Evolutionary conservation across 23 red algal genomes (phyloP).

Genomic region (Gracilariopsis chorda): DNA sequence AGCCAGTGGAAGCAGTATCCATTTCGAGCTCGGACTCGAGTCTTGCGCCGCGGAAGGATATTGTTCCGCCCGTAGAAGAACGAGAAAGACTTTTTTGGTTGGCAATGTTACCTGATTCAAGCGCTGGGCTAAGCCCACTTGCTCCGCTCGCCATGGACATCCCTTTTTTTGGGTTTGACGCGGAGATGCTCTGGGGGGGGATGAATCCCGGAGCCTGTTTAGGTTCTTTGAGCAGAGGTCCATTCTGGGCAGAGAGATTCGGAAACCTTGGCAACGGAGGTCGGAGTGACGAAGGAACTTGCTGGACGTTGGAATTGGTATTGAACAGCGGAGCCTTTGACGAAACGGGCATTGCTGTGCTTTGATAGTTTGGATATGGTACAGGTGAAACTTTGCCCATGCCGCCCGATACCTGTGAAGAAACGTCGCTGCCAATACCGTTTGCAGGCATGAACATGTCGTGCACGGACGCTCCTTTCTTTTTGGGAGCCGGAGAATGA

Average conservation of each 20-base stretch:
- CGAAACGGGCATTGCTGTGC: not conserved
- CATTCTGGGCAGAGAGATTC: not conserved
- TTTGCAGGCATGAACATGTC: not conserved
- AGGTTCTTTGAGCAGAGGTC: constrained; percentile 11
- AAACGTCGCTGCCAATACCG: constrained; percentile 51
- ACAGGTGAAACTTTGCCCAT: constrained; percentile 17
- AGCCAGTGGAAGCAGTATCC: constrained; percentile 43
- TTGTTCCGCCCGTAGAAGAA: not conserved
- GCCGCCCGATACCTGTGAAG: constrained; percentile 35
- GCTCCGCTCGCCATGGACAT: constrained; percentile 9
- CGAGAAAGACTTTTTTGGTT: not conserved
- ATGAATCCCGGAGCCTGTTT: not conserved
- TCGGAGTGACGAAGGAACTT: not conserved
- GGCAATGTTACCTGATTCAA: not conserved
- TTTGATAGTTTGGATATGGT: not conserved
- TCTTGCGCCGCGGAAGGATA: constrained; percentile 19
- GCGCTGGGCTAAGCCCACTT: not conserved
- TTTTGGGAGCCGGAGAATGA: not conserved
- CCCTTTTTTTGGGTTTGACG: not conserved
- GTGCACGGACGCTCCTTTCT: not conserved
- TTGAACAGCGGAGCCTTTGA: not conserved
- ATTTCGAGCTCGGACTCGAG: constrained; percentile 7
- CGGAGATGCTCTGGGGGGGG: not conserved
- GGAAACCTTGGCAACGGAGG: constrained; percentile 23
- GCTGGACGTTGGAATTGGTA: not conserved